Evolutionary conservation across 495 filamentous ascomycete species (phyloP).

Genomic region (Rusavskia elegans): DNA sequence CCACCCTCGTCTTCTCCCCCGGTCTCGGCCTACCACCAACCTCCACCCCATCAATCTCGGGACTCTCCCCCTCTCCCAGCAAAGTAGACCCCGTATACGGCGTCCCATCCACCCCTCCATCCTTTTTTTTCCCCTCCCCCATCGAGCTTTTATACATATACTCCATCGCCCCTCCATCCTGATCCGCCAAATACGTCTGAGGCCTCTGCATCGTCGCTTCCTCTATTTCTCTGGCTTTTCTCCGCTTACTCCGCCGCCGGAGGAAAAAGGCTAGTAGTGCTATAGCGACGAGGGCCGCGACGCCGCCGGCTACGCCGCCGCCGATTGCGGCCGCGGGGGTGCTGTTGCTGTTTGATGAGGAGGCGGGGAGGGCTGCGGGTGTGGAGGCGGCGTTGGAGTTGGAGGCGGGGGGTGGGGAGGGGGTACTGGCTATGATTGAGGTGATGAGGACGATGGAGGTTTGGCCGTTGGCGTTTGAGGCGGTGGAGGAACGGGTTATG

Average conservation of each 20-base stretch:
- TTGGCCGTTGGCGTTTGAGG: neutral
- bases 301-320: neutral
- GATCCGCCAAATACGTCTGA: neutral
- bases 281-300: neutral
- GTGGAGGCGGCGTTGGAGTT: neutral
- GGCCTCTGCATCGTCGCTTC: neutral
- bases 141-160: neutral
- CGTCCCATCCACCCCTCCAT: neutral
- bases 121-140: too few relatives aligned
- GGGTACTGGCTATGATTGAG: neutral
- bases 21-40: neutral
- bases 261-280: neutral
- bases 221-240: neutral
- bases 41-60: neutral
- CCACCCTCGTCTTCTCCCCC: neutral
- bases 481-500: neutral
- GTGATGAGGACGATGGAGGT: neutral
- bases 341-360: neutral
- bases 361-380: neutral
- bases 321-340: neutral
- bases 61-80: neutral
- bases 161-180: neutral
- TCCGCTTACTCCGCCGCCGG: neutral
- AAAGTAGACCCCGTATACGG: neutral
- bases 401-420: neutral